Percentiles rank a stretch among this genome's conserved stretches.
Evolutionary conservation across 352 stramenopile species (phyloP).

Genomic region (Globisporangium apiculatum): DNA sequence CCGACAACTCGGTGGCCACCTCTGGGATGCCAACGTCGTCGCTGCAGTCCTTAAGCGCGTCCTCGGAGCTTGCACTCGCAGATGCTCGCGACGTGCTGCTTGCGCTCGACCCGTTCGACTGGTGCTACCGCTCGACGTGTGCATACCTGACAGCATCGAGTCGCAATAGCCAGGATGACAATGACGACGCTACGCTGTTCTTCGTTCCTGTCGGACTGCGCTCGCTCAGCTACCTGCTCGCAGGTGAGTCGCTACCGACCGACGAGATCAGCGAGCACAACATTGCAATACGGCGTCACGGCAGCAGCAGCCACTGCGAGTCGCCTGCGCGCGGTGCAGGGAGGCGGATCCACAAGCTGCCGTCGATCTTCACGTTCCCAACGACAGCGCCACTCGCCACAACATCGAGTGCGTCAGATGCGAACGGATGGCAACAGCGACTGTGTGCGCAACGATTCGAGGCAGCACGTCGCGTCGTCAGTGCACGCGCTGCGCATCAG

Average conservation of each 20-base stretch:
- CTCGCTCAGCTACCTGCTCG: constrained; percentile 30
- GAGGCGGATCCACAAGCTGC: constrained; percentile 13
- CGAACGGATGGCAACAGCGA: not conserved
- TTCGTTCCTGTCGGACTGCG: constrained; percentile 33
- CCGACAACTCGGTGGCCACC: not conserved
- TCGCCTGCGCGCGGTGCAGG: constrained; percentile 1
- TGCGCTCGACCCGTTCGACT: constrained; percentile 52
- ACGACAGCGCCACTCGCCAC: not conserved
- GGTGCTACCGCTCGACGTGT: constrained; percentile 34
- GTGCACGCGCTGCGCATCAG: constrained; percentile 7
- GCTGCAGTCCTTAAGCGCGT: not conserved
- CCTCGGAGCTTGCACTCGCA: not conserved
- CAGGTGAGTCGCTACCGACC: constrained; percentile 21
- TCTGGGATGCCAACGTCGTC: not conserved
- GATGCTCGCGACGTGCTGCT: constrained; percentile 36
- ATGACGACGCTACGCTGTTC: constrained; percentile 13
- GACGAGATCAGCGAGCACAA: constrained; percentile 43
- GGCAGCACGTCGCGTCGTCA: constrained; percentile 5
- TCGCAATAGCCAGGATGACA: not conserved
- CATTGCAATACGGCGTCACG: not conserved
- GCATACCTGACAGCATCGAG: constrained; percentile 14
- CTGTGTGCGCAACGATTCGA: not conserved
- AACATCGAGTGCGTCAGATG: not conserved
- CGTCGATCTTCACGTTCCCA: constrained; percentile 37
- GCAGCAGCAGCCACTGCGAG: not conserved